Evolutionary conservation across 208 protist genomes (phyloP), one percentile per base, ranked within the genome.

Genomic region (Wallacemonas sp.): DNA sequence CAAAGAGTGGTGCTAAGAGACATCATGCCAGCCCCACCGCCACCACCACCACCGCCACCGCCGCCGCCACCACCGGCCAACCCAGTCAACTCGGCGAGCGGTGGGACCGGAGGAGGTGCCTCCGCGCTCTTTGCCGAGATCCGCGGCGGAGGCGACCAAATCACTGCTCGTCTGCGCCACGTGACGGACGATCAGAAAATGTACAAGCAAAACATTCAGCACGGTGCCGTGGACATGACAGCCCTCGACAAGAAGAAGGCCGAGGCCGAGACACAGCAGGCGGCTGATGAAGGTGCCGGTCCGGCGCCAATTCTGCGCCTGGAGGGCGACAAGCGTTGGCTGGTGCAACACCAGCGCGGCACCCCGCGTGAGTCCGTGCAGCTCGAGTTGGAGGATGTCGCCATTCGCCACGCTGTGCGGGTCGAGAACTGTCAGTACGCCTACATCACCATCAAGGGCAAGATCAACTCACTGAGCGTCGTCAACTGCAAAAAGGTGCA

Each of bases 91-190:
- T 29, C 13, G 3, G 13, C 27, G 27, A 58, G 46, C 34, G 45
- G 17, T 34, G 71, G 71, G 24, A 50, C 73, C 42, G 87, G 84
- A 5, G 79, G 61, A 2, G 81, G 76, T 0, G 54, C 78, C 6
- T 78, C 76, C 6, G 81, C 83, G 19, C 57, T 94, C 27, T 94
- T 94, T 62, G 78, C 73, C 9, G 81, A 94, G 63, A 94, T 94
- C 36, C 73, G 75, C 21, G 53, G 67, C 1, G 71, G 68, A 5
- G 89, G 89, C n/a, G 76, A 85, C 55, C 79, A 81, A 75, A 92
- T 92, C 64, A 77, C 85, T 5, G 38, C 71, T 2, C 76, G 72
- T 2, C 81, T 94, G 32, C 85, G 85, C 37, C 83, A 92, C 69
- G 85, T 94, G 13, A 72, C 67, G 30, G 84, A 91, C 63, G 72